Conservation (phyloP, 2,329 filamentous ascomycete species). For the Aspergillus transmontanensis region DNA sequence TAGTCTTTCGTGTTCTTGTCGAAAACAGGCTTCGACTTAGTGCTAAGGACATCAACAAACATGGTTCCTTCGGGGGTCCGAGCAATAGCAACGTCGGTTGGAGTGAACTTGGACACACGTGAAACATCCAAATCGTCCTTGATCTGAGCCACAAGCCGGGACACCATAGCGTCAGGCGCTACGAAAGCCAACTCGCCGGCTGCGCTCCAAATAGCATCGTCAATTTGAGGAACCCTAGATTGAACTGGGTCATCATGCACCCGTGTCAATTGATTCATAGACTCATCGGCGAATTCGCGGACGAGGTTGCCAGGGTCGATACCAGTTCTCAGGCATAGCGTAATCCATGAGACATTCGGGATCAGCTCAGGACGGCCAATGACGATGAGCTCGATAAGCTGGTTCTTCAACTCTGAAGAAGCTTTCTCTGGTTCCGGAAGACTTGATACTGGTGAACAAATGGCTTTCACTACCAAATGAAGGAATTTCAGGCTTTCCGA, state of each 20-base stretch:
- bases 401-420: constrained; percentile 61
- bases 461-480: constrained; percentile 55
- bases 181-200: constrained; percentile 93
- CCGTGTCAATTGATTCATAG: constrained; percentile 68
- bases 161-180: constrained; percentile 78
- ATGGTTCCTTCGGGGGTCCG: constrained; percentile 84
- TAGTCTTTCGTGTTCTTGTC: constrained; percentile 95
- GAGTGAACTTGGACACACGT: constrained; percentile 72
- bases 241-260: constrained; percentile 51
- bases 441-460: constrained; percentile 37
- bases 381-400: constrained; percentile 76
- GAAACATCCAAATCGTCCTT: constrained; percentile 70
- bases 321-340: constrained; percentile 75
- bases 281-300: constrained; percentile 60
- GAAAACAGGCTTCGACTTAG: constrained; percentile 70
- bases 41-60: constrained; percentile 88
- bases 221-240: constrained; percentile 42
- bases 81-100: constrained; percentile 90
- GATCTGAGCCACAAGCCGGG: constrained; percentile 74
- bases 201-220: constrained; percentile 76
- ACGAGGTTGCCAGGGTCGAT: constrained; percentile 82
- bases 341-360: constrained; percentile 82
- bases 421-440: constrained; percentile 31
- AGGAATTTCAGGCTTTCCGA: constrained; percentile 64
- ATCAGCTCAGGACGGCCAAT: constrained; percentile 78